A percentile compares a stretch with the other conserved stretches of the same genome.
These are phyloP conservation scores for Penicillium soppii DNA, from an alignment of 495 filamentous ascomycete species.

Conservation along the genomic window DNA sequence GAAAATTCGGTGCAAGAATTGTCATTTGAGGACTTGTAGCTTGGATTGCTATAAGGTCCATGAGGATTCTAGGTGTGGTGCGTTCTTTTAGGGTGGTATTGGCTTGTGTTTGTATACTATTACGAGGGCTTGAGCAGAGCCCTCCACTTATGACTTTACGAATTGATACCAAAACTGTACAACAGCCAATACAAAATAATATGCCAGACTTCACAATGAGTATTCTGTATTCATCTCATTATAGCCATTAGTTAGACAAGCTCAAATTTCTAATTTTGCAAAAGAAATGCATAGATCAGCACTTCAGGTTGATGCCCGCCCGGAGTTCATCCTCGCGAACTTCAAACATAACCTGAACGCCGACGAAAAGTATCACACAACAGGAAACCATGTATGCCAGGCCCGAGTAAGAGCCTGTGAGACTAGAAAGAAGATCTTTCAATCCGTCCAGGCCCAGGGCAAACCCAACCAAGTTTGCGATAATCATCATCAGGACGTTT, in stretches of 20 bases:
- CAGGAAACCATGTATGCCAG: conserved; percentile 69
- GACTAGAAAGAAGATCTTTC: conserved; percentile 67
- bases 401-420: conserved; percentile 73
- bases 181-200: conserved; percentile 13
- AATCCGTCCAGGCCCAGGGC: conserved; percentile 88
- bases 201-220: not conserved
- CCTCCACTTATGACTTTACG: conserved; percentile 21
- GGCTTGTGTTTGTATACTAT: conserved; percentile 14
- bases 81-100: conserved; percentile 42
- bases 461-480: conserved; percentile 92
- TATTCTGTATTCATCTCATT: not conserved
- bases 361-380: conserved; percentile 74
- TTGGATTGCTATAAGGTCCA: conserved; percentile 78
- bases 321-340: conserved; percentile 79
- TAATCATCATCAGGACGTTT: conserved; percentile 94
- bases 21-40: conserved; percentile 76
- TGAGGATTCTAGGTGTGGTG: conserved; percentile 75
- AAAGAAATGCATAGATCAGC: conserved; percentile 42
- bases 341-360: conserved; percentile 96
- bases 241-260: not conserved
- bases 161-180: conserved; percentile 25
- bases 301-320: conserved; percentile 82
- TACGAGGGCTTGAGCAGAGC: not conserved
- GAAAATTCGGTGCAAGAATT: conserved; percentile 78
- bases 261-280: not conserved